These are phyloP conservation scores for Chytriomyces confervae DNA, from an alignment of 192 early-diverging fungal species.

Conservation along the genomic window DNA sequence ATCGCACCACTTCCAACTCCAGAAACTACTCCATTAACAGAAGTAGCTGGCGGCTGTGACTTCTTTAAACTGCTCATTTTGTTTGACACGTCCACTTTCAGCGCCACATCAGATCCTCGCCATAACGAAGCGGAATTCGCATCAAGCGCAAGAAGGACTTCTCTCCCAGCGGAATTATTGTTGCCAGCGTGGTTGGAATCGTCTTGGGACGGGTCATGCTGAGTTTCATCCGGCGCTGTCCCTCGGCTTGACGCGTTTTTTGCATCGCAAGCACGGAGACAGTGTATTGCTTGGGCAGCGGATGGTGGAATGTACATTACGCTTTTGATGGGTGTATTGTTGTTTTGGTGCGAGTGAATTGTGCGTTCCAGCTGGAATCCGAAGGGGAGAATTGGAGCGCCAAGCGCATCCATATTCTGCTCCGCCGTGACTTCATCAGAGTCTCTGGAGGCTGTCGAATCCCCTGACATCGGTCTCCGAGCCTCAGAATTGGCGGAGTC, in stretches of 20 bases:
- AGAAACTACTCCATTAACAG: background rate
- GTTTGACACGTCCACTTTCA: constrained; percentile 2
- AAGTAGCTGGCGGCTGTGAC: background rate
- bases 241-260: background rate
- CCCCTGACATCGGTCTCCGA: background rate
- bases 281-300: constrained; percentile 23
- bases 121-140: background rate
- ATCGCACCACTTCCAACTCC: constrained; percentile 28
- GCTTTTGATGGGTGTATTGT: constrained; percentile 20
- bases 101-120: background rate
- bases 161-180: background rate
- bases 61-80: background rate
- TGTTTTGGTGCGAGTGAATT: background rate
- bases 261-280: background rate
- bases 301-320: constrained; percentile 20
- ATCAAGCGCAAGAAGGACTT: constrained; percentile 4
- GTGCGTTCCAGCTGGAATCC: constrained; percentile 13
- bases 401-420: background rate
- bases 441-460: background rate
- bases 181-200: background rate
- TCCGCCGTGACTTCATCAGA: background rate
- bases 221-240: background rate
- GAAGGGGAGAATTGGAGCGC: constrained; percentile 6
- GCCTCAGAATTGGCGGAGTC: background rate
- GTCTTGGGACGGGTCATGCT: background rate